phyloP scores from a whole-genome alignment of 176 grass and related monocot genomes.

The Zoysia japonica region DNA sequence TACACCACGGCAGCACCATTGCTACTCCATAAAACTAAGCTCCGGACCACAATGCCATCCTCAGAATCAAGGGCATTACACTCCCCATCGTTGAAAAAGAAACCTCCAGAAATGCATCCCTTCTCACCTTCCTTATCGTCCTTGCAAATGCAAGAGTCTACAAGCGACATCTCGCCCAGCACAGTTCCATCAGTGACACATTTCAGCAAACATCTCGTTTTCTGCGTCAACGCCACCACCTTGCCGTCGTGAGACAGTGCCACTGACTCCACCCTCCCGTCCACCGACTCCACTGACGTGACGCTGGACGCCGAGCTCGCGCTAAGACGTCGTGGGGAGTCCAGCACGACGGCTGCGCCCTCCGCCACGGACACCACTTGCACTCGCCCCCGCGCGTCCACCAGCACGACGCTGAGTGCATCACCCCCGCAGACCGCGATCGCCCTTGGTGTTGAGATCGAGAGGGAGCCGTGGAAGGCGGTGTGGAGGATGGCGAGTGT shows the following conservation, averaged over 20 bases:
- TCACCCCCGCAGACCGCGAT: constrained; percentile 39
- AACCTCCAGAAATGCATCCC: constrained; percentile 44
- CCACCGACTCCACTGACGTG: constrained; percentile 27
- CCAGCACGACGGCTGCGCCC: constrained; percentile 27
- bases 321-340: constrained; percentile 38
- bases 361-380: constrained; percentile 52
- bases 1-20: constrained; percentile 65
- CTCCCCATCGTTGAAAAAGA: constrained; percentile 52
- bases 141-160: constrained; percentile 49
- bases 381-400: constrained; percentile 56
- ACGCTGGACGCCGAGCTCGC: constrained; percentile 37
- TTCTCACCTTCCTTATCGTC: constrained; percentile 39
- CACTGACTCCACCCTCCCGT: constrained; percentile 50
- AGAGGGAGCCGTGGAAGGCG: constrained; percentile 64
- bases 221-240: constrained; percentile 56
- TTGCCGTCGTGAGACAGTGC: constrained; percentile 62
- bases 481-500: constrained; percentile 68
- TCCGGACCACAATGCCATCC: constrained; percentile 43
- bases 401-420: constrained; percentile 51
- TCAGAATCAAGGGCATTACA: constrained; percentile 25
- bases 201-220: constrained; percentile 75
- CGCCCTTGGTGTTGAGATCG: constrained; percentile 50
- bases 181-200: constrained; percentile 46
- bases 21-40: constrained; percentile 62
- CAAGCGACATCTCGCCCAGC: constrained; percentile 61